phyloP scores from a whole-genome alignment of 164 flowering plant species.

The Macadamia integrifolia region DNA sequence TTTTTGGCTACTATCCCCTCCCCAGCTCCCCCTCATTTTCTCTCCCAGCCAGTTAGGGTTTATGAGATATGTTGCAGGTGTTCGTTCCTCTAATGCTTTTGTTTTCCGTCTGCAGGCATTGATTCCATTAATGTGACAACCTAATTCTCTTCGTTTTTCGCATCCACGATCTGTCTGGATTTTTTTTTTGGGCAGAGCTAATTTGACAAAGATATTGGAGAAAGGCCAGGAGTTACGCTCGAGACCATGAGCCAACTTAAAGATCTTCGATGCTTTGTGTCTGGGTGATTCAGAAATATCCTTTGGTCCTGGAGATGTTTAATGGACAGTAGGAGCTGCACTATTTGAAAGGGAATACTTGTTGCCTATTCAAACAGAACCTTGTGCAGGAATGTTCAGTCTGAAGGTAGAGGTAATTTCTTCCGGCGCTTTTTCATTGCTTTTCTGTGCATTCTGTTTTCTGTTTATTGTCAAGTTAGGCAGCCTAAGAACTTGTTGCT shows the following conservation, averaged over 20 bases:
- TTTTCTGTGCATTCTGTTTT: constrained; percentile 26
- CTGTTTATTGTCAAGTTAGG: constrained; percentile 42
- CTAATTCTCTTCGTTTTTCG: constrained; percentile 6
- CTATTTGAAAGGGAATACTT: constrained; percentile 42
- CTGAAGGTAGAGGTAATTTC: constrained; percentile 14
- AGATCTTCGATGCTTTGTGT: constrained; percentile 47
- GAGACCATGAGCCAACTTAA: constrained; percentile 29
- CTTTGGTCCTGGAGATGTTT: constrained; percentile 62
- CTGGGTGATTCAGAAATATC: constrained; percentile 39
- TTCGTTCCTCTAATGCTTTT: neutral
- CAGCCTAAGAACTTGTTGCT: constrained; percentile 5
- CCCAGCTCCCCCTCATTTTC: too few relatives aligned
- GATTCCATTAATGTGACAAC: constrained; percentile 23
- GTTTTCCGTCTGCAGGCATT: constrained; percentile 30
- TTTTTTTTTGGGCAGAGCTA: constrained; percentile 56
- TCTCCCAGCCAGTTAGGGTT: too few relatives aligned
- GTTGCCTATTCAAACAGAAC: constrained; percentile 17
- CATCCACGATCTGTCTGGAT: constrained; percentile 67
- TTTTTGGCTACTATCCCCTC: too few relatives aligned
- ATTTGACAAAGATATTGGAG: constrained; percentile 42
- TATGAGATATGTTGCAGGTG: too few relatives aligned
- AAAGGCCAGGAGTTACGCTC: constrained; percentile 47
- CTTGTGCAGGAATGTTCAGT: constrained; percentile 11
- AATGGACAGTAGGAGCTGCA: constrained; percentile 72
- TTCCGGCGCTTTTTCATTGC: constrained; percentile 30